These are phyloP conservation scores for Stygiomarasmius scandens DNA, from an alignment of 1,284 basidiomycete species.

Conservation along the genomic window DNA sequence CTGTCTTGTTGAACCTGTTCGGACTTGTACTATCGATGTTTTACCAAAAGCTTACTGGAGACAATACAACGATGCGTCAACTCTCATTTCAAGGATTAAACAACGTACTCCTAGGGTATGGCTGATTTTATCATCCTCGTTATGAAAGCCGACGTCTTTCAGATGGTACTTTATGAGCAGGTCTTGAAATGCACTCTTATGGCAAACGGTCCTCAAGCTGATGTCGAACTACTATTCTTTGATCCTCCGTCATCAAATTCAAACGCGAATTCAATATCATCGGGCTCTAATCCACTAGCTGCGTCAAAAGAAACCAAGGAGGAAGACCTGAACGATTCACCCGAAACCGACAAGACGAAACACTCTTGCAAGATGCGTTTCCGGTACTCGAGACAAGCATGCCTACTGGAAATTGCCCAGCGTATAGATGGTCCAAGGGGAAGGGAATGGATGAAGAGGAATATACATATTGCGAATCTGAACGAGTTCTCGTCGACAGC, in stretches of 20 bases:
- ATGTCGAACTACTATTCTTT: conserved; percentile 47
- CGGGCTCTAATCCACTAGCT: neutral
- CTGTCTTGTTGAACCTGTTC: conserved; percentile 46
- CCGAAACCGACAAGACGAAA: conserved; percentile 14
- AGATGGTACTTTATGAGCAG: conserved; percentile 48
- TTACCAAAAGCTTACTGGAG: conserved; percentile 46
- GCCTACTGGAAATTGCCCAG: conserved; percentile 45
- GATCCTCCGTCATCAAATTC: conserved; percentile 7
- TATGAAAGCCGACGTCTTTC: neutral
- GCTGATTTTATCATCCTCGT: conserved; percentile 1
- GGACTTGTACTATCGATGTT: conserved; percentile 32
- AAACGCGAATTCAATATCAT: neutral
- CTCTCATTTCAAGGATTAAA: conserved; percentile 50
- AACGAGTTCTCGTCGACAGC: conserved; percentile 26
- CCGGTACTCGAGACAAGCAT: conserved; percentile 41
- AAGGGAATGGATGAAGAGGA: conserved; percentile 47
- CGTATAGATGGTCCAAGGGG: conserved; percentile 33
- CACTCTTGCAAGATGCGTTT: conserved; percentile 38
- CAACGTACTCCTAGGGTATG: conserved; percentile 54
- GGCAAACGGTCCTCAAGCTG: conserved; percentile 54
- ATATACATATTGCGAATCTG: conserved; percentile 29
- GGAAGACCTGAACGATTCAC: neutral
- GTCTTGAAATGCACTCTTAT: conserved; percentile 52
- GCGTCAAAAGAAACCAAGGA: neutral
- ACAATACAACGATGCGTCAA: conserved; percentile 48